Conservation (phyloP, 2,329 filamentous ascomycete genomes). For the Colletotrichum chrysophilum region DNA sequence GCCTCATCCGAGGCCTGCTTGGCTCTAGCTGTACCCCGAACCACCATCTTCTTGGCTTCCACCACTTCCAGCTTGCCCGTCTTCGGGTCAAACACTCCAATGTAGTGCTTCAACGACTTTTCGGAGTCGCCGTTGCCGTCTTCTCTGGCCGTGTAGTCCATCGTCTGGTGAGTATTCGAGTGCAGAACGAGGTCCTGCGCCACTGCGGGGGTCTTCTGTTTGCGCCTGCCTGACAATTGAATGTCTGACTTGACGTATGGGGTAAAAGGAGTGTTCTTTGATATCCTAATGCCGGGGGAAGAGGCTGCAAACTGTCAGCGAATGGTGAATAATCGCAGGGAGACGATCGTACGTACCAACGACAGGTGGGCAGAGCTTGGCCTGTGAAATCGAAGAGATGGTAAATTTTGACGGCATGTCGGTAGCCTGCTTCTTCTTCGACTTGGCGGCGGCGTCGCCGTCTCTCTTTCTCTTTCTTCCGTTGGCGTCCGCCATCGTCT, state of each 20-base stretch:
- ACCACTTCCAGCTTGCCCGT: conserved; percentile 65
- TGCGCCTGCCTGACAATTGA: conserved; percentile 39
- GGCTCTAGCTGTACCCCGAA: conserved; percentile 61
- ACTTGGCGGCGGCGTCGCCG: conserved; percentile 42
- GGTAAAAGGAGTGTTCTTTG: conserved; percentile 46
- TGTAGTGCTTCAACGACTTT: conserved; percentile 63
- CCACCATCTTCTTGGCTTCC: conserved; percentile 68
- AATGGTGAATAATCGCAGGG: background rate
- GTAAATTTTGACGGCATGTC: conserved; percentile 41
- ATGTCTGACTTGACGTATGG: conserved; percentile 50
- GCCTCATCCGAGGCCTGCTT: conserved; percentile 57
- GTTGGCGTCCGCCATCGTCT: conserved; percentile 43
- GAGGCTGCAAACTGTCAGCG: conserved; percentile 22
- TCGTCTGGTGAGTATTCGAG: conserved; percentile 58
- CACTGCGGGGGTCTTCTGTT: conserved; percentile 42
- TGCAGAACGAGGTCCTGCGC: conserved; percentile 59
- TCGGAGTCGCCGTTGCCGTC: conserved; percentile 34
- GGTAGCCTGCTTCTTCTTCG: conserved; percentile 54
- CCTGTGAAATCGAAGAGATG: conserved; percentile 51
- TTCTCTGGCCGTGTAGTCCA: conserved; percentile 66
- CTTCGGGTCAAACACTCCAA: conserved; percentile 67
- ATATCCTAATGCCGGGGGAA: conserved; percentile 41
- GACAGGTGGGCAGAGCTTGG: conserved; percentile 55
- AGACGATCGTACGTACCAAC: conserved; percentile 54
- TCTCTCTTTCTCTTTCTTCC: conserved; percentile 61